Percentiles rank a stretch among this genome's conserved stretches.
These are phyloP conservation scores for Diplodia corticola DNA, from an alignment of 2,329 filamentous ascomycete species.

Conservation along the genomic window DNA sequence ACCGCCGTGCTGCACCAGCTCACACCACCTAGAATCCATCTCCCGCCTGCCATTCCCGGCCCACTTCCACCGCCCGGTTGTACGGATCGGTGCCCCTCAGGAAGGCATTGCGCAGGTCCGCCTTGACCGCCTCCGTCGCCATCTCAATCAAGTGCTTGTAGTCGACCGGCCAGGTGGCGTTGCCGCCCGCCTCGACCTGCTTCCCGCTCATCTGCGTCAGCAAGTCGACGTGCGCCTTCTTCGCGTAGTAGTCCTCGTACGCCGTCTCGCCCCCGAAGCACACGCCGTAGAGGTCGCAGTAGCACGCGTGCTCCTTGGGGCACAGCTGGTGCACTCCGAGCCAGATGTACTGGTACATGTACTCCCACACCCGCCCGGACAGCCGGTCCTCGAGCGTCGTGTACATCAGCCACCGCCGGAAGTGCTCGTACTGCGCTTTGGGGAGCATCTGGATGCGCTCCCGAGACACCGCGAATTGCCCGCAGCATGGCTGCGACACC, in stretches of 20 bases:
- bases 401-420: constrained; percentile 55
- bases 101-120: constrained; percentile 43
- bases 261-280: constrained; percentile 52
- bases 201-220: constrained; percentile 39
- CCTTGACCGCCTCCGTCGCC: constrained; percentile 40
- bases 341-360: constrained; percentile 60
- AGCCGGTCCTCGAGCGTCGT: constrained; percentile 53
- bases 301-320: constrained; percentile 52
- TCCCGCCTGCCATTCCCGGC: constrained; percentile 50
- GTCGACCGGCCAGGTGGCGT: constrained; percentile 24
- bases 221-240: constrained; percentile 38
- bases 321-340: constrained; percentile 47
- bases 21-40: constrained; percentile 46
- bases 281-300: constrained; percentile 59
- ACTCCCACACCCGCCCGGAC: constrained; percentile 57
- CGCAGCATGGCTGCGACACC: constrained; percentile 26
- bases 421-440: constrained; percentile 49
- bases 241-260: constrained; percentile 47
- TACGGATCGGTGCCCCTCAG: constrained; percentile 48
- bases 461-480: constrained; percentile 26
- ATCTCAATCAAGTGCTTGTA: constrained; percentile 23
- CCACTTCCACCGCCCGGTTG: constrained; percentile 50
- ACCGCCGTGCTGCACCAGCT: neutral
- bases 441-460: constrained; percentile 39
- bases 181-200: constrained; percentile 34